phyloP scores from a whole-genome alignment of 2,329 filamentous ascomycete genomes.

The Exophiala sp. region DNA sequence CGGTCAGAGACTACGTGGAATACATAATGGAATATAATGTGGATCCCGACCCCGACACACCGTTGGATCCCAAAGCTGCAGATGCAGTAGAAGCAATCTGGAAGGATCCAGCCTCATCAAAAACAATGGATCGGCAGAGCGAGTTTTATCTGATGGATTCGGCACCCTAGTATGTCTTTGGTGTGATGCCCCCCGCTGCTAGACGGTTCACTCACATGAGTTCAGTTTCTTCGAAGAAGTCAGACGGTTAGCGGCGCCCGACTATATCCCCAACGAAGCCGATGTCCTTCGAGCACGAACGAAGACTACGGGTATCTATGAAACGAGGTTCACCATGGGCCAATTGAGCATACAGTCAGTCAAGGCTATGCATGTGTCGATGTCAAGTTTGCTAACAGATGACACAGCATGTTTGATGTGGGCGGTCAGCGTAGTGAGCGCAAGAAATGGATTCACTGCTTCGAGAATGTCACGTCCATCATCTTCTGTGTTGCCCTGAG shows the following conservation, averaged over 20 bases:
- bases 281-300: slow-evolving; percentile 94
- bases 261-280: slow-evolving; percentile 90
- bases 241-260: slow-evolving; percentile 72
- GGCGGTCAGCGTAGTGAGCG: slow-evolving; percentile 94
- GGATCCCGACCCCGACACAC: slow-evolving; percentile 82
- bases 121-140: slow-evolving; percentile 86
- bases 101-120: slow-evolving; percentile 79
- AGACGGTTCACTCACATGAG: slow-evolving; percentile 15
- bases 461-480: slow-evolving; percentile 98
- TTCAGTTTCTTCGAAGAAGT: slow-evolving; percentile 93
- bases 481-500: slow-evolving; percentile 98
- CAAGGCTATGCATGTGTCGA: slow-evolving; percentile 3
- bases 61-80: slow-evolving; percentile 76
- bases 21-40: slow-evolving; percentile 85
- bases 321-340: slow-evolving; percentile 97
- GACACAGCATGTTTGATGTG: slow-evolving; percentile 92
- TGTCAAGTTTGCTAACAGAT: slow-evolving; percentile 24
- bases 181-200: slow-evolving; percentile 13
- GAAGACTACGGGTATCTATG: slow-evolving; percentile 98
- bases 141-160: slow-evolving; percentile 99
- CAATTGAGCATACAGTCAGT: slow-evolving; percentile 96
- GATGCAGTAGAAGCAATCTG: slow-evolving; percentile 82
- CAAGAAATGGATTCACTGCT: slow-evolving; percentile 99
- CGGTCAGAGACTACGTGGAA: slow-evolving; percentile 70
- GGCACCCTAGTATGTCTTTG: slow-evolving; percentile 79